Evolutionary conservation across 495 filamentous ascomycete species (phyloP).

Genomic region (Aspergillus heteromorphus): DNA sequence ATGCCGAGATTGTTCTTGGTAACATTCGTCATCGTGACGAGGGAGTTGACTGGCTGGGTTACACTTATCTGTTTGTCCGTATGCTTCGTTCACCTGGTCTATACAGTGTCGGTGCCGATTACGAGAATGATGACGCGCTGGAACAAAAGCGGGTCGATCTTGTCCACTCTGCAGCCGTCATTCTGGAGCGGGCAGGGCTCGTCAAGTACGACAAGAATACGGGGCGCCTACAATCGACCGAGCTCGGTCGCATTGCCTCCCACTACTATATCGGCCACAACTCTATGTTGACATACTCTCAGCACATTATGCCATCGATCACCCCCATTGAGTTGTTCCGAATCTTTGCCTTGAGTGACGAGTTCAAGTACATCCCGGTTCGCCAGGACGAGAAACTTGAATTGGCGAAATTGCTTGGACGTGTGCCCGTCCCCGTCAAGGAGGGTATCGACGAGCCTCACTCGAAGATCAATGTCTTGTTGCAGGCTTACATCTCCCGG

Average conservation of each 20-base stretch:
- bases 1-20: constrained; percentile 93
- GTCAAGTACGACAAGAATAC: constrained; percentile 95
- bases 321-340: constrained; percentile 92
- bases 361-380: constrained; percentile 99
- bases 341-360: constrained; percentile 93
- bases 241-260: constrained; percentile 90
- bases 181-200: constrained; percentile 81
- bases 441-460: constrained; percentile 96
- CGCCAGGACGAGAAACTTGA: constrained; percentile 97
- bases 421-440: constrained; percentile 94
- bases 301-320: constrained; percentile 88
- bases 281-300: constrained; percentile 95
- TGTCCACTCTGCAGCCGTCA: constrained; percentile 84
- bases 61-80: constrained; percentile 95
- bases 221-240: constrained; percentile 82
- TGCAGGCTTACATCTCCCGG: constrained; percentile 94
- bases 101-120: constrained; percentile 93
- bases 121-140: constrained; percentile 82
- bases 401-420: constrained; percentile 80
- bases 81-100: constrained; percentile 95
- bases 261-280: constrained; percentile 98
- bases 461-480: constrained; percentile 97
- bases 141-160: constrained; percentile 97
- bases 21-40: constrained; percentile 92
- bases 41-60: constrained; percentile 96